Evolutionary conservation across 2,329 filamentous ascomycete genomes (phyloP).

Genomic region (Phyllosticta capitalensis): DNA sequence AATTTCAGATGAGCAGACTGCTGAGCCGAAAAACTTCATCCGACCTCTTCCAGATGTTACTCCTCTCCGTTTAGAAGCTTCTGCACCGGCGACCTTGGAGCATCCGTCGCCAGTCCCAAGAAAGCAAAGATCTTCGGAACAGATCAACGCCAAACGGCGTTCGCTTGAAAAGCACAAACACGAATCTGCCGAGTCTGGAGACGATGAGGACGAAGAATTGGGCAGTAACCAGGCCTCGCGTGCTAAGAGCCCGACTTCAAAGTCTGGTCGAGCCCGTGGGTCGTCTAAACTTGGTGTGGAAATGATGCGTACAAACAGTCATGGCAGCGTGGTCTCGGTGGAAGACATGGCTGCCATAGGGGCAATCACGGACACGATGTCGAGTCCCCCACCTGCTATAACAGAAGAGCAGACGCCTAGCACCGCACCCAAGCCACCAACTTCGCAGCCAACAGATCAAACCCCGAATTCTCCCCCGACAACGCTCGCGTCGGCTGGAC

Average conservation of each 20-base stretch:
- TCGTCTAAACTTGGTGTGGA: constrained; percentile 83
- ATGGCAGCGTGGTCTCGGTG: constrained; percentile 59
- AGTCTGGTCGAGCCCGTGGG: constrained; percentile 29
- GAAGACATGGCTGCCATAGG: constrained; percentile 32
- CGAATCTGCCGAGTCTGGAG: constrained; percentile 77
- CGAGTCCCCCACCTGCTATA: constrained; percentile 29
- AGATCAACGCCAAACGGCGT: constrained; percentile 64
- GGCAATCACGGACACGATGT: constrained; percentile 19
- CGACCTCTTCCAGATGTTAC: constrained; percentile 16
- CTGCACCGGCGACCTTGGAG: constrained; percentile 51
- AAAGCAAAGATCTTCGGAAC: constrained; percentile 61
- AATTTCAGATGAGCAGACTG: constrained; percentile 55
- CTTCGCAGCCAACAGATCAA: constrained; percentile 15
- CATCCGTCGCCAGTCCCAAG: constrained; percentile 31
- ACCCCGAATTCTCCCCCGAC: constrained; percentile 4
- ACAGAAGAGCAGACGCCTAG: constrained; percentile 29
- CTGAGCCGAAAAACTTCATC: constrained; percentile 13
- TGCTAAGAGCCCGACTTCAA: constrained; percentile 40
- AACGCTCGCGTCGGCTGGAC: not conserved
- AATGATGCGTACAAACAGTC: constrained; percentile 96
- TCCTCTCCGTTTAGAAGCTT: constrained; percentile 36
- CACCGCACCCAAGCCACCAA: not conserved
- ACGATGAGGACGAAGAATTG: constrained; percentile 90
- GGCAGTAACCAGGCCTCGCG: constrained; percentile 46
- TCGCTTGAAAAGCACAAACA: constrained; percentile 61